Evolutionary conservation across 176 grass and related monocot species (phyloP), one percentile per base, ranked within the genome.

Genomic region (Luzula sylvatica): DNA sequence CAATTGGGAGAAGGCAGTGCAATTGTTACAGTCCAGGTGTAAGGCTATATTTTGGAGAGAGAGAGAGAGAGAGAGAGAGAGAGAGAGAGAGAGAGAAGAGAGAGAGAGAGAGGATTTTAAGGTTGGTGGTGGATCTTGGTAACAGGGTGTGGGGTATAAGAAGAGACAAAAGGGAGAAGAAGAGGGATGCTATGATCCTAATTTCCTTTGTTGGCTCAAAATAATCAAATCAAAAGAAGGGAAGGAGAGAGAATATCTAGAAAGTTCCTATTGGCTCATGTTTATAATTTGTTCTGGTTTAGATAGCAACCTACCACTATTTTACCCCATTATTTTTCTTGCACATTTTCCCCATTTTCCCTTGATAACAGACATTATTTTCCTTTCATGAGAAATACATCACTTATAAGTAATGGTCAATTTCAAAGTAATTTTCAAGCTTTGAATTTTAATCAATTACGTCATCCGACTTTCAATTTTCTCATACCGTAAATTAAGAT

Each of bases 61-160:
- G 21, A 60, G 35, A 11, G 15, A 11, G 4, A 45, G 60, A 47
- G 20, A 11, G 15, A 11, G 4, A 45, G 60, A 47, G 20, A 11
- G 15, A 11, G 4, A 45, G 60, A 47, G 20, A 11, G 15, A 11
- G 4, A 45, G 60, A 47, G 15, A 11, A 24, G 22, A 2, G 26
- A 43, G 21, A 60, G 35, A 11, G 15, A 11, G 4, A 45, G 60
- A 47, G 20, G 43, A 28, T 50, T 49, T 58, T 49, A 50, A 32
- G 60, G 60, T 64, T 64, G 44, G 43, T 64, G 44, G 43, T 27
- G 29, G 30, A 50, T 30, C 25, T 49, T 20, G 23, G 21, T 50
- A 15, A 32, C 60, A 21, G 40, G 68, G 13, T 26, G 68, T 61
- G 55, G 30, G 54, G 68, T 26, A 71, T 30, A 42, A 69, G 50